Base-by-base conservation (phyloP, 345 rosid species). In the Odontarrhena argentea region DNA sequence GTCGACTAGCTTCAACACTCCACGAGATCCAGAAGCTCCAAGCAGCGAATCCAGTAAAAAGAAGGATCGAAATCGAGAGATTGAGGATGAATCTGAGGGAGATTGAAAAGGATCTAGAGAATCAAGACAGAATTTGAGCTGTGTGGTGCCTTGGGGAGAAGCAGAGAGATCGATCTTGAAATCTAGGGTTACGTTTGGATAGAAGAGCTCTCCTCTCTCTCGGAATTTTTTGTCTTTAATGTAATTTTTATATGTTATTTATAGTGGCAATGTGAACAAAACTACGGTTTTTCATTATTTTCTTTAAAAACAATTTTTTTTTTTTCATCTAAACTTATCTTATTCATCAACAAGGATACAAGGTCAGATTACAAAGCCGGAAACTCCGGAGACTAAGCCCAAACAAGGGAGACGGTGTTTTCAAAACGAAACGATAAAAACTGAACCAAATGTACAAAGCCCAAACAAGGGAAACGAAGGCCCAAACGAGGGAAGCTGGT, bases 141-240 rank as follows among this genome's bases (percentile, higher is more conserved):
- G 68, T 1, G 34, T 14, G 52, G 28, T 35, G 72, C 3, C 56
- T 45, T 41, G 15, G 37, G 13, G 74, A 60, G 73, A 26, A 44
- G 55, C 4, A 13, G 67, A 28, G 8, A 9, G 63, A 73, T 60
- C 68, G 73, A 61, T 38, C 54, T 74, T 34, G 51, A 36, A 67
- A 42, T 67, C 73, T 74, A 74, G 73, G 77, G 77, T 67, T 32
- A 3, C 36, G 36, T 32, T 74, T 60, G 59, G 34, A 58, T 5
- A 14, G 14, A 25, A 18, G 64, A 8, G n/a, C 59, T 26, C 42
- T 35, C 46, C 59, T 26, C 42, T 35, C 46, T 43, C 49, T 9
- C 0, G 10, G 22, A 61, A n/a, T 30, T 49, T 49, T n/a, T 32
- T 32, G 36, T 12, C 3, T 40, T 45, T 30, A 43, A 24, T 8